Conservation (phyloP, 352 stramenopile genomes). For the Phytophthora idaei region DNA sequence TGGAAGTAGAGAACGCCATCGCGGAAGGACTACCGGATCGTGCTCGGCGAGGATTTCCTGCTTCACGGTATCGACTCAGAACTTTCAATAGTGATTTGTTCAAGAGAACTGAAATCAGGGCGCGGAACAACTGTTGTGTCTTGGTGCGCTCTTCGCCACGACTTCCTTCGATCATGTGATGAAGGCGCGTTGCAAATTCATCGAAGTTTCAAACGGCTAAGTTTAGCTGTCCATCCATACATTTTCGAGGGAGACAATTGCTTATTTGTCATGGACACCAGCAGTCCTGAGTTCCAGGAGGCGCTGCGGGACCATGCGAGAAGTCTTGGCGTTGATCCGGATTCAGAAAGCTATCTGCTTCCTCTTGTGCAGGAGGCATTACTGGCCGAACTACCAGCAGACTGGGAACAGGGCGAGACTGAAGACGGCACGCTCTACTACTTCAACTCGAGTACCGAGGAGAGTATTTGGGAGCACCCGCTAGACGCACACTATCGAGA, state of each 20-base stretch:
- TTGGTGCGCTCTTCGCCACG: no score
- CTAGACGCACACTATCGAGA: slow-evolving; percentile 63
- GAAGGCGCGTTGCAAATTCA: background rate
- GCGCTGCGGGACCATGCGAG: slow-evolving; percentile 62
- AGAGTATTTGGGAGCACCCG: slow-evolving; percentile 74
- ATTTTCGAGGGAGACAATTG: background rate
- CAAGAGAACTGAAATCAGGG: no score
- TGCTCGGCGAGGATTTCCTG: no score
- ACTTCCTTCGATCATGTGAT: no score
- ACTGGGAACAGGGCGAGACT: slow-evolving; percentile 70
- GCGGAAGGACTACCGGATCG: no score
- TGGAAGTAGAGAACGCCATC: no score
- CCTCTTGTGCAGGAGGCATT: slow-evolving; percentile 60
- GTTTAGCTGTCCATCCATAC: background rate
- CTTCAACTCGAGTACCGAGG: slow-evolving; percentile 59
- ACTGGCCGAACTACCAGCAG: slow-evolving; percentile 51
- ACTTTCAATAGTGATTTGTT: no score
- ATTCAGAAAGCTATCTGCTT: slow-evolving; percentile 50
- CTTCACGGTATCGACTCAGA: no score
- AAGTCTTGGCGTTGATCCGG: slow-evolving; percentile 63
- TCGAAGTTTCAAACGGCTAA: background rate
- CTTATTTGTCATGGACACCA: slow-evolving; percentile 40
- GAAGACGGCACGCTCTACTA: slow-evolving; percentile 76
- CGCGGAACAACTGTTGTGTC: no score
- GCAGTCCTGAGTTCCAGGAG: slow-evolving; percentile 62